Evolutionary conservation across 2,329 filamentous ascomycete genomes (phyloP).

Genomic region (Botrytis deweyae): DNA sequence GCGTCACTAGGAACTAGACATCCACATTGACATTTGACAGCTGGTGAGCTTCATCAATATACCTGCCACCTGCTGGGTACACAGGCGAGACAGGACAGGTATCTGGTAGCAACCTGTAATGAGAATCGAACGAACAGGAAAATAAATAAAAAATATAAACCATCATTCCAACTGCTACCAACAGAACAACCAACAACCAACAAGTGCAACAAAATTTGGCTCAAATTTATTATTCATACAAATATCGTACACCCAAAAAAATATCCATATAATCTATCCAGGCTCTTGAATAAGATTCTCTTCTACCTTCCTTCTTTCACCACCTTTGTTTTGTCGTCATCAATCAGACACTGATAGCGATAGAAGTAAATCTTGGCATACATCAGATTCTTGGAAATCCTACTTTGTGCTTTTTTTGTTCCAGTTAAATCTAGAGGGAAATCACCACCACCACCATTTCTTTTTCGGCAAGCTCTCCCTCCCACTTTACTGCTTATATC

Average conservation of each 20-base stretch:
- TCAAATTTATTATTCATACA: not conserved
- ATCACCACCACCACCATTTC: not conserved
- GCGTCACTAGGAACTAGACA: not conserved
- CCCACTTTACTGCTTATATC: conserved; percentile 11
- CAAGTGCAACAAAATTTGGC: not conserved
- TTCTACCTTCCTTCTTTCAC: not conserved
- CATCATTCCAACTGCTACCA: not conserved
- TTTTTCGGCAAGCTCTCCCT: conserved; percentile 11
- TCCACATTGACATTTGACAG: not conserved
- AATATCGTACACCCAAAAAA: not conserved
- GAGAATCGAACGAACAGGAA: not conserved
- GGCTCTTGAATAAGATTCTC: not conserved
- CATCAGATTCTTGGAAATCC: conserved; percentile 13
- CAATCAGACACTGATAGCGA: not conserved
- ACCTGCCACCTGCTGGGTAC: not conserved
- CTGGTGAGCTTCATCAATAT: not conserved
- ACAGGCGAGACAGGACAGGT: not conserved
- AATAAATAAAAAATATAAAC: not conserved
- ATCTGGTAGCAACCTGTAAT: not conserved
- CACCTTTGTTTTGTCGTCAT: not conserved
- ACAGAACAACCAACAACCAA: not conserved
- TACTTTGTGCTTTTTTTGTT: not conserved
- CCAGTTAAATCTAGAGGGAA: not conserved
- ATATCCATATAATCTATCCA: not conserved
- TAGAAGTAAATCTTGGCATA: not conserved